Percentiles rank a stretch among this genome's conserved stretches.
phyloP scores from a whole-genome alignment of 2,329 filamentous ascomycete species.

The Cladosporium sp. region DNA sequence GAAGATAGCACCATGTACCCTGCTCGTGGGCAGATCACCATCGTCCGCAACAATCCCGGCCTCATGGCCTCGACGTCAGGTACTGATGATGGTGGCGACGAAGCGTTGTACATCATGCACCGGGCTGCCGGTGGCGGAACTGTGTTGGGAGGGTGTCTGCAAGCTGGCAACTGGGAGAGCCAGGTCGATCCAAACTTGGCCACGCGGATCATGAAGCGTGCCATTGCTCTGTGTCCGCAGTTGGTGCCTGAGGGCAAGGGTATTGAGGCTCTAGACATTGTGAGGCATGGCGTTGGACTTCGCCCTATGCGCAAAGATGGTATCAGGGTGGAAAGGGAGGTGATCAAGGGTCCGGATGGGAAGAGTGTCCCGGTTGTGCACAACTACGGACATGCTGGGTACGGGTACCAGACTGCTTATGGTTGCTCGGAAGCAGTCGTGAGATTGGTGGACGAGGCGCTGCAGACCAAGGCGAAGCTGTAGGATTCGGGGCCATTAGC shows the following conservation, averaged over 20 bases:
- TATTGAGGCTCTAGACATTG: constrained; percentile 69
- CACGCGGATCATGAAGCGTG: constrained; percentile 79
- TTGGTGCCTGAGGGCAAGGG: constrained; percentile 64
- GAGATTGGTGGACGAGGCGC: constrained; percentile 40
- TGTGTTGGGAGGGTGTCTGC: constrained; percentile 81
- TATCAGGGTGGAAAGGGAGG: constrained; percentile 72
- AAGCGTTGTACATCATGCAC: constrained; percentile 79
- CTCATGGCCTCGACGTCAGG: constrained; percentile 71
- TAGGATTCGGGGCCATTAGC: constrained; percentile 10
- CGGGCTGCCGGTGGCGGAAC: constrained; percentile 78
- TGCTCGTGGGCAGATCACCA: constrained; percentile 76
- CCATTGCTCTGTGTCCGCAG: constrained; percentile 63
- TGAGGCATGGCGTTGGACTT: constrained; percentile 80
- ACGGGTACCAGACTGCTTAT: constrained; percentile 63
- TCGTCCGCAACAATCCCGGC: constrained; percentile 76
- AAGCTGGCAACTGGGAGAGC: constrained; percentile 76
- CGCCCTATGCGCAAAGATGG: constrained; percentile 73
- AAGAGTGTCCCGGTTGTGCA: constrained; percentile 65
- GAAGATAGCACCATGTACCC: constrained; percentile 72
- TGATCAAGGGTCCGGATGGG: constrained; percentile 51
- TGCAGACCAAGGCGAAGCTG: constrained; percentile 30
- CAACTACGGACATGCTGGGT: constrained; percentile 77
- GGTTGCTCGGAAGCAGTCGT: constrained; percentile 45
- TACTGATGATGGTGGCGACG: constrained; percentile 70
- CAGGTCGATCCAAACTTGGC: constrained; percentile 79